phyloP scores from a whole-genome alignment of 192 early-diverging fungal genomes.

The Oehlia diaphana region DNA sequence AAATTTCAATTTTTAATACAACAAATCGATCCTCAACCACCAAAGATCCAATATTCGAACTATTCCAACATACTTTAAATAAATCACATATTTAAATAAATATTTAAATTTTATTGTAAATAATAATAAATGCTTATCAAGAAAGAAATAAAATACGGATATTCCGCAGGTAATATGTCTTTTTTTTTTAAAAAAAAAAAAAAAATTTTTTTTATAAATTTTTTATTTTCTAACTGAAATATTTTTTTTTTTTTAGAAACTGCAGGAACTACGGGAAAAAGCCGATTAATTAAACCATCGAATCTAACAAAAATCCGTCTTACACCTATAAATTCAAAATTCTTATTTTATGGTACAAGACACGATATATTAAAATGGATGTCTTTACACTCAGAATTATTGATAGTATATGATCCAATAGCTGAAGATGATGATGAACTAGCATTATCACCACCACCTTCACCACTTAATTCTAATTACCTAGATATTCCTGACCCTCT shows the following conservation, averaged over 20 bases:
- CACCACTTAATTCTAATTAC: neutral
- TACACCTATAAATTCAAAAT: conserved; percentile 12
- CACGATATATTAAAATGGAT: conserved; percentile 23
- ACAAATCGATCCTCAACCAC: too few relatives aligned
- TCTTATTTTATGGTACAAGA: conserved; percentile 22
- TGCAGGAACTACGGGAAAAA: neutral
- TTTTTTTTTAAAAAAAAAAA: neutral
- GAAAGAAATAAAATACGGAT: conserved; percentile 3
- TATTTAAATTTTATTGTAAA: too few relatives aligned
- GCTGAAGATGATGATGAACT: neutral
- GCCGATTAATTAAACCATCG: neutral
- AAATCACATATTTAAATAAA: too few relatives aligned
- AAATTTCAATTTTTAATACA: too few relatives aligned
- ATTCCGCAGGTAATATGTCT: neutral
- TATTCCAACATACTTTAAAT: too few relatives aligned
- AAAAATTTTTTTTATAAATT: neutral
- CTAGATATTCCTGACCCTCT: neutral
- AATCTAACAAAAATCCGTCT: conserved; percentile 13
- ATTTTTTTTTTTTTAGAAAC: neutral
- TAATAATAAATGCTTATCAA: neutral
- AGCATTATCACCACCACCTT: conserved; percentile 10
- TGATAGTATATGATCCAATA: conserved; percentile 20
- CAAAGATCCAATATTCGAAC: too few relatives aligned
- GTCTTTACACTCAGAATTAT: neutral
- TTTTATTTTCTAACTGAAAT: neutral